Evolutionary conservation across 768 basidiomycete genomes (phyloP).

Genomic region (Boletus bicolor): DNA sequence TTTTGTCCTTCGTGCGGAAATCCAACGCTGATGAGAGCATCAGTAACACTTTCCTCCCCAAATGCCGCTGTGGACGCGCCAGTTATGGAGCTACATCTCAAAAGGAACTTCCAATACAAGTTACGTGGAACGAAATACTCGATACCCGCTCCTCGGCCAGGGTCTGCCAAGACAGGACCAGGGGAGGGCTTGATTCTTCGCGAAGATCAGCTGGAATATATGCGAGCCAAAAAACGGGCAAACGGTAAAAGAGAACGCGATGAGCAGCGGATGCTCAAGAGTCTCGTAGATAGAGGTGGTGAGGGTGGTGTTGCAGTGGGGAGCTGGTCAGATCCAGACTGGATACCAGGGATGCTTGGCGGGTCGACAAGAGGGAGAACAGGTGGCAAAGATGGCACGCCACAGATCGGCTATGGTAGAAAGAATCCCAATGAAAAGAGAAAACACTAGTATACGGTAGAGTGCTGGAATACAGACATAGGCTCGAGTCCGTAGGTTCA

Average conservation of each 20-base stretch:
- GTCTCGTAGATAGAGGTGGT: constrained; percentile 50
- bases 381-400: constrained; percentile 64
- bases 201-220: constrained; percentile 89
- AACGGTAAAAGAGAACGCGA: constrained; percentile 75
- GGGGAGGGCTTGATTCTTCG: constrained; percentile 84
- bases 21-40: constrained; percentile 83
- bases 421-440: constrained; percentile 86
- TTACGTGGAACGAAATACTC: constrained; percentile 89
- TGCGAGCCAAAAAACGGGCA: constrained; percentile 74
- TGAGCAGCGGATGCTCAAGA: constrained; percentile 62
- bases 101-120: constrained; percentile 93
- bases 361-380: constrained; percentile 67
- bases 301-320: constrained; percentile 54
- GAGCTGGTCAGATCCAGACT: constrained; percentile 95
- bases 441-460: constrained; percentile 37
- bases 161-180: constrained; percentile 78
- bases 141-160: constrained; percentile 87
- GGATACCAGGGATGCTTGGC: constrained; percentile 79
- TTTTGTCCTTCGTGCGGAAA: constrained; percentile 99
- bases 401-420: constrained; percentile 80
- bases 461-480: constrained; percentile 15
- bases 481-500: not conserved
- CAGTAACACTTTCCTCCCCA: constrained; percentile 78
- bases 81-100: constrained; percentile 85
- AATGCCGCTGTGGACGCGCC: constrained; percentile 58